Base-by-base conservation (phyloP, 495 filamentous ascomycete genomes). In the Evernia prunastri region DNA sequence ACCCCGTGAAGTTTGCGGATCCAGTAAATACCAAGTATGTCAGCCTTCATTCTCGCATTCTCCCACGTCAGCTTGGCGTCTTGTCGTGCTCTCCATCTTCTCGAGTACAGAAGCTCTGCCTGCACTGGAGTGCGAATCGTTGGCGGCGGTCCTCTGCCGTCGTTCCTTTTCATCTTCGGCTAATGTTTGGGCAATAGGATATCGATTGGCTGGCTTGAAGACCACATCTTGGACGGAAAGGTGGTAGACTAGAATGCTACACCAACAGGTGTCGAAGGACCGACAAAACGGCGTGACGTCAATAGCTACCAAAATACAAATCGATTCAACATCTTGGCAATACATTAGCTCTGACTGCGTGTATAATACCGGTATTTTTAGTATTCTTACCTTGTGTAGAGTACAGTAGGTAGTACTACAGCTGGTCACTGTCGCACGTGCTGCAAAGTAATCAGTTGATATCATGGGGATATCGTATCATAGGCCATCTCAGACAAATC, bases 21-120 rank as follows among this genome's bases (percentile, higher is more conserved):
- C 39, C 60, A 13, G 33, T 39, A 36, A 39, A 56, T 20, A 63
- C 62, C 25, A 66, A 43, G 66, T 75, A 66, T 25, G 70, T 70
- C 40, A 39, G 36, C 29, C 23, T 45, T 61, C n/a, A n/a, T n/a
- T n/a, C n/a, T 27, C 20, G 20, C 27, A 27, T 11, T 59, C 35
- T 42, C 5, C 58, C 29, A 33, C 15, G 23, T 47, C 25, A n/a
- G 33, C 36, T 45, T 60, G 49, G n/a, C 4, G n/a, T 27, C 27
- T n/a, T 49, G 18, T 43, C 35, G 27, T 23, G 57, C 17, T 31
- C 12, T 4, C 35, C 36, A 42, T 17, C 57, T 59, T 23, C 35
- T 13, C 35, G 4, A 15, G 0, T 17, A 42, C 12, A 11, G 57
- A 25, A 60, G 37, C 47, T 60, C 17, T 53, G 33, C n/a, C 13